A percentile compares a stretch with the other conserved stretches of the same genome.
These are phyloP conservation scores for Colletotrichum sp. DNA, from an alignment of 2,329 filamentous ascomycete species.

Conservation along the genomic window DNA sequence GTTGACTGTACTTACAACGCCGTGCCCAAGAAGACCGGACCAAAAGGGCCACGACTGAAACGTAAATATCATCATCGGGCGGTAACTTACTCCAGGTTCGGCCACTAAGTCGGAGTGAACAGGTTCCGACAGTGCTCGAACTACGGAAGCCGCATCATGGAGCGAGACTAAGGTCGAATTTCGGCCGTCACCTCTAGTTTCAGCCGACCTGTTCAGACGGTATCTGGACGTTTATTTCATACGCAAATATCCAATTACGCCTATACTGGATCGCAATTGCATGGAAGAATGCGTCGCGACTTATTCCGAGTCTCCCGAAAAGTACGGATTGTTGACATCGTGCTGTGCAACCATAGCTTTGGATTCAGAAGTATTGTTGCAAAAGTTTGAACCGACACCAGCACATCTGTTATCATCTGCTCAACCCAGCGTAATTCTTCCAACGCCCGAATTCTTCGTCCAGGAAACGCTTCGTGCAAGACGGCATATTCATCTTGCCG, in stretches of 20 bases:
- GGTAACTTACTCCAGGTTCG: background rate
- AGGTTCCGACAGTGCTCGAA: background rate
- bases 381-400: background rate
- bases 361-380: constrained; percentile 30
- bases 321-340: constrained; percentile 31
- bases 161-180: background rate
- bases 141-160: background rate
- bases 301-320: constrained; percentile 20
- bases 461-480: constrained; percentile 31
- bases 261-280: constrained; percentile 29
- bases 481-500: constrained; percentile 26
- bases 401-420: background rate
- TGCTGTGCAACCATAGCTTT: constrained; percentile 33
- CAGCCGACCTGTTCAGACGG: constrained; percentile 22
- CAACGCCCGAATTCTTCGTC: constrained; percentile 28
- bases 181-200: constrained; percentile 2
- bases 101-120: background rate
- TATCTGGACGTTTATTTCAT: constrained; percentile 36
- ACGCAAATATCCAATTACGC: constrained; percentile 39
- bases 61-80: background rate
- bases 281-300: constrained; percentile 22
- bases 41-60: constrained; percentile 24
- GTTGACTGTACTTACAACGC: constrained; percentile 32
- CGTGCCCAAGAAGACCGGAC: constrained; percentile 35
- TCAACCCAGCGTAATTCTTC: constrained; percentile 3